Evolutionary conservation across 768 basidiomycete species (phyloP).

Genomic region (Pisolithus albus): DNA sequence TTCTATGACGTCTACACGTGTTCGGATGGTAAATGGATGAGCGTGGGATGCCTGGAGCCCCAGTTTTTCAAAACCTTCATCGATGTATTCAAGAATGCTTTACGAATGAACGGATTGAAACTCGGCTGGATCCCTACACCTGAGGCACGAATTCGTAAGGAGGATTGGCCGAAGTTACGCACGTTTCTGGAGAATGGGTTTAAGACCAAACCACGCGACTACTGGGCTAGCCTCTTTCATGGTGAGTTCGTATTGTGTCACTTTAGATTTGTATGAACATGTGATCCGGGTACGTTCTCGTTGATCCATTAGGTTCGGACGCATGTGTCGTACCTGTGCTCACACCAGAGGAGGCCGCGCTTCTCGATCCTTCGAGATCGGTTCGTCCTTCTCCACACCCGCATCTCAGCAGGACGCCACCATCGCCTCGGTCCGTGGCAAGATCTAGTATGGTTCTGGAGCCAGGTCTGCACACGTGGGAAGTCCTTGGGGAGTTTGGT

Average conservation of each 20-base stretch:
- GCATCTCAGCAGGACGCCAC: constrained; percentile 30
- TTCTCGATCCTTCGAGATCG: constrained; percentile 31
- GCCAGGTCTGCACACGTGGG: constrained; percentile 49
- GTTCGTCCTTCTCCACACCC: constrained; percentile 50
- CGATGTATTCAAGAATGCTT: constrained; percentile 41
- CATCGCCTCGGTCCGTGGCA: constrained; percentile 8
- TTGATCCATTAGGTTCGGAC: constrained; percentile 47
- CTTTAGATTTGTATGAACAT: neutral
- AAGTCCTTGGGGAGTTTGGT: constrained; percentile 48
- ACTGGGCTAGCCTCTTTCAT: constrained; percentile 64
- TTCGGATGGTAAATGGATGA: constrained; percentile 67
- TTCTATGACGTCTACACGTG: constrained; percentile 74
- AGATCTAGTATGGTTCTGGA: constrained; percentile 20
- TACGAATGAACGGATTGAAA: constrained; percentile 36
- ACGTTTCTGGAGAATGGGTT: constrained; percentile 63
- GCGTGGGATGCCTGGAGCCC: constrained; percentile 70
- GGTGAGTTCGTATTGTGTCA: constrained; percentile 32
- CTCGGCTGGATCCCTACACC: constrained; percentile 51
- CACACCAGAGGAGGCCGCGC: constrained; percentile 52
- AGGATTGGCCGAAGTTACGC: constrained; percentile 51
- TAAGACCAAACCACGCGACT: constrained; percentile 48
- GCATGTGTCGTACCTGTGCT: constrained; percentile 69
- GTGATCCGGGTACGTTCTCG: neutral
- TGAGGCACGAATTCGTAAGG: constrained; percentile 37
- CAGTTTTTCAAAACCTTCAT: constrained; percentile 64